A percentile compares a stretch with the other conserved stretches of the same genome.
Evolutionary conservation across 2,329 filamentous ascomycete species (phyloP).

Genomic region (Claviceps spartinae): DNA sequence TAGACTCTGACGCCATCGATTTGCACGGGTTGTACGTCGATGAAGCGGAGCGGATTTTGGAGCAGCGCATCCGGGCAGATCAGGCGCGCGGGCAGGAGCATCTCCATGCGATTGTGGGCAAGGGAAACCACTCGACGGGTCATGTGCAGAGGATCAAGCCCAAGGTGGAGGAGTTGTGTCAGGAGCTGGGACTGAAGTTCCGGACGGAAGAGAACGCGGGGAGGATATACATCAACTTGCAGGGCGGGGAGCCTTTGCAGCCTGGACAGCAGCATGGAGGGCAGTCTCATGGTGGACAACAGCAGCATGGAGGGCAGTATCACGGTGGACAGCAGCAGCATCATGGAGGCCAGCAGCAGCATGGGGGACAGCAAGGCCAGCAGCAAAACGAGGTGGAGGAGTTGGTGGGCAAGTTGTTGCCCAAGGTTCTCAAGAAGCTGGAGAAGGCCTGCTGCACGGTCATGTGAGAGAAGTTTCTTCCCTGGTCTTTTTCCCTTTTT

Average conservation of each 20-base stretch:
- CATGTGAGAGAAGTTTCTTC: conserved; percentile 38
- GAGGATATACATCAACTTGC: conserved; percentile 75
- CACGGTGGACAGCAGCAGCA: conserved; percentile 26
- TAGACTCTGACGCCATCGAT: conserved; percentile 75
- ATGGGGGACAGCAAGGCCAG: conserved; percentile 29
- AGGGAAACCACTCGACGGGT: conserved; percentile 72
- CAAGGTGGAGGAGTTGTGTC: conserved; percentile 77
- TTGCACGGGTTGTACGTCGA: conserved; percentile 90
- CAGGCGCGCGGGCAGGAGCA: conserved; percentile 61
- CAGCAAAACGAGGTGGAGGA: conserved; percentile 43
- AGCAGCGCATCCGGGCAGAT: conserved; percentile 71
- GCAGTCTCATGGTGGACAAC: conserved; percentile 16
- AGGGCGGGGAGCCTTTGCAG: conserved; percentile 50
- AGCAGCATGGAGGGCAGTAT: conserved; percentile 20
- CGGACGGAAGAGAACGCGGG: conserved; percentile 81
- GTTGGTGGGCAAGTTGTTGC: conserved; percentile 45
- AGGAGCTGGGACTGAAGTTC: conserved; percentile 69
- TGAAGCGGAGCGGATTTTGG: conserved; percentile 83
- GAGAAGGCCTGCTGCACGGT: conserved; percentile 59
- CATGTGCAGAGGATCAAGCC: conserved; percentile 93
- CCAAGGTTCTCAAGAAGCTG: conserved; percentile 48
- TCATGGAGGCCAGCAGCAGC: conserved; percentile 9
- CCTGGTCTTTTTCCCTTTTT: background rate
- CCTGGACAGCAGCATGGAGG: conserved; percentile 14
- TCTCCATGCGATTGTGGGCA: conserved; percentile 90